Evolutionary conservation across 495 filamentous ascomycete genomes (phyloP).

Genomic region (Tuber calosporum): DNA sequence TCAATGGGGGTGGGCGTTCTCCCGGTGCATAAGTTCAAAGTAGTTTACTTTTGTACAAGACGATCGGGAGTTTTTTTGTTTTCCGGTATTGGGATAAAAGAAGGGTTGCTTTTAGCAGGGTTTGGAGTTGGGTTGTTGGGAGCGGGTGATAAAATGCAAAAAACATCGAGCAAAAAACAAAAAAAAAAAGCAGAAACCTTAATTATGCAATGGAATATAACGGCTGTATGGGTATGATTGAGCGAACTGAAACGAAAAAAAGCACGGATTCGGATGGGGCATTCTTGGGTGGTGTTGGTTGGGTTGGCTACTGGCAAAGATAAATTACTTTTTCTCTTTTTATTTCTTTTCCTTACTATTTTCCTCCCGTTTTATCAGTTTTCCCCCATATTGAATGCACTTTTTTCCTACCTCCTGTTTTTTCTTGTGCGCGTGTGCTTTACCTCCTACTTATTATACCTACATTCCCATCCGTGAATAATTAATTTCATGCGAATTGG

Average conservation of each 20-base stretch:
- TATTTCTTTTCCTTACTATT: conserved; percentile 43
- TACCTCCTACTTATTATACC: neutral
- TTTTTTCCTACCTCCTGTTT: conserved; percentile 38
- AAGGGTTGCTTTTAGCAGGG: conserved; percentile 27
- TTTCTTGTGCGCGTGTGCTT: conserved; percentile 34
- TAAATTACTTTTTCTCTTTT: conserved; percentile 32
- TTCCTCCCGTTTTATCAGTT: conserved; percentile 21
- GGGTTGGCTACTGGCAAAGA: conserved; percentile 33
- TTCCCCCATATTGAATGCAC: conserved; percentile 35
- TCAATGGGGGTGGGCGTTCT: conserved; percentile 55
- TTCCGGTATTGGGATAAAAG: conserved; percentile 4
- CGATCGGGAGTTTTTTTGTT: conserved; percentile 17
- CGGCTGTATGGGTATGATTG: conserved; percentile 33
- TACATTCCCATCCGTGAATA: neutral
- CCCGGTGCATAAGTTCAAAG: conserved; percentile 36
- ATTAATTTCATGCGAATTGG: neutral
- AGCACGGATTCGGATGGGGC: conserved; percentile 17
- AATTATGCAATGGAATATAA: conserved; percentile 37
- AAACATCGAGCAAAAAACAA: conserved; percentile 13
- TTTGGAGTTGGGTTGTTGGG: conserved; percentile 35
- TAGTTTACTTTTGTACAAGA: conserved; percentile 21
- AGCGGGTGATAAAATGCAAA: conserved; percentile 28
- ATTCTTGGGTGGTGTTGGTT: conserved; percentile 35
- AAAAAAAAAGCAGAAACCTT: conserved; percentile 22
- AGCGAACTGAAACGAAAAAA: conserved; percentile 16